Evolutionary conservation across 192 early-diverging fungal genomes (phyloP), one percentile per base, ranked within the genome.

Genomic region (Oehlia diaphana): DNA sequence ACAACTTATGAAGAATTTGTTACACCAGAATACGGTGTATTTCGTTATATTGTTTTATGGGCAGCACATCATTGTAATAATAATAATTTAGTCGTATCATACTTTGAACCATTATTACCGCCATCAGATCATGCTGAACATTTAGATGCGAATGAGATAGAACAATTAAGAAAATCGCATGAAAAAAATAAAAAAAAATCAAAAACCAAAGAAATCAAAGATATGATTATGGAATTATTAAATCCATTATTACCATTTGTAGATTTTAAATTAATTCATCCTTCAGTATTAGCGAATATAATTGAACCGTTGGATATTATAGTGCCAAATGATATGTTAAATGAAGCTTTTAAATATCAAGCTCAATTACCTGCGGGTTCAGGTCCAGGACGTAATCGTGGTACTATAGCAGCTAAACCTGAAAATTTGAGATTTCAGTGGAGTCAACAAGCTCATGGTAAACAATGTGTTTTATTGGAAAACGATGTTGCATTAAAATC

Each of bases 181-280:
- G 47, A 74, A 50, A 74, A 39, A 9, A 26, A 42, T 12, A 23
- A 4, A 21, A 74, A 74, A 53, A 28, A 74, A 31, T 19, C n/a
- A 2, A 74, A 58, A 33, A 28, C 21, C 19, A 53, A 49, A 10
- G 28, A 58, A 50, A 8, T 74, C 33, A 37, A 69, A 37, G 5
- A 37, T 8, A 16, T 3, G 12, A 39, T 69, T 9, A 21, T 39
- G 28, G 8, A 2, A 69, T 8, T n/a, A 42, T 37, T 69, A 69
- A 39, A n/a, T 3, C 13, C 50, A 33, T 31, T 74, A 33, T 50
- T 28, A 28, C 9, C 19, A 7, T 21, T 14, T 4, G 33, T 74
- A 12, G 72, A 74, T 61, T 74, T 74, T 7, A 74, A 61, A 28
- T 58, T 74, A n/a, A 50, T 74, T 33, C 72, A 74, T 58, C 72